These are phyloP conservation scores for Didymella pinodella DNA, from an alignment of 2,329 filamentous ascomycete genomes.

Conservation along the genomic window DNA sequence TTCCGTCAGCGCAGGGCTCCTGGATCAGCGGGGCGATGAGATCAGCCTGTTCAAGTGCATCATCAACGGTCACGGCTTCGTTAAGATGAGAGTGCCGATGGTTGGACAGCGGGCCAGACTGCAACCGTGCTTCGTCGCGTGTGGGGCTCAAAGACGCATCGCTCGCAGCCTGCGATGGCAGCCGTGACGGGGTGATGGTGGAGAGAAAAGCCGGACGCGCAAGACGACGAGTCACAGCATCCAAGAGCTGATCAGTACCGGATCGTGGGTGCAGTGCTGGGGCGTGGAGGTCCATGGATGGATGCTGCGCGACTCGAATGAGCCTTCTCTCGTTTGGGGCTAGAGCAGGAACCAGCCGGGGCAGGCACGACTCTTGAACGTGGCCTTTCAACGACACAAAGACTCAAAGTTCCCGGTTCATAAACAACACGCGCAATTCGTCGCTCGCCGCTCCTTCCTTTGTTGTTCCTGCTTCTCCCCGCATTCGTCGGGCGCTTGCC, in stretches of 20 bases:
- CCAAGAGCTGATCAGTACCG: slow-evolving; percentile 46
- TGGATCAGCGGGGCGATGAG: slow-evolving; percentile 45
- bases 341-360: slow-evolving; percentile 30
- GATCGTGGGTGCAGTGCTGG: slow-evolving; percentile 30
- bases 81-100: slow-evolving; percentile 47
- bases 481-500: slow-evolving; percentile 18
- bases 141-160: slow-evolving; percentile 49
- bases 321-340: slow-evolving; percentile 42
- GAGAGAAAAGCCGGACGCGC: slow-evolving; percentile 47
- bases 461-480: slow-evolving; percentile 22
- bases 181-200: slow-evolving; percentile 46
- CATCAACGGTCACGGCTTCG: slow-evolving; percentile 37
- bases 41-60: slow-evolving; percentile 45
- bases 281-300: slow-evolving; percentile 42
- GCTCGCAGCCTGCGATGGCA: slow-evolving; percentile 51
- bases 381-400: slow-evolving; percentile 39
- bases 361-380: slow-evolving; percentile 33
- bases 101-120: slow-evolving; percentile 30
- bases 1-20: slow-evolving; percentile 47
- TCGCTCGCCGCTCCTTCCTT: slow-evolving; percentile 28
- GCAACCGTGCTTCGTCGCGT: slow-evolving; percentile 43
- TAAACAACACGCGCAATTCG: slow-evolving; percentile 21
- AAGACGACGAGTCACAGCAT: slow-evolving; percentile 45
- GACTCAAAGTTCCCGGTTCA: slow-evolving; percentile 11
- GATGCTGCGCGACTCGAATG: slow-evolving; percentile 39